Evolutionary conservation across 352 stramenopile genomes (phyloP).

Genomic region (Hyaloperonospora arabidopsidis): DNA sequence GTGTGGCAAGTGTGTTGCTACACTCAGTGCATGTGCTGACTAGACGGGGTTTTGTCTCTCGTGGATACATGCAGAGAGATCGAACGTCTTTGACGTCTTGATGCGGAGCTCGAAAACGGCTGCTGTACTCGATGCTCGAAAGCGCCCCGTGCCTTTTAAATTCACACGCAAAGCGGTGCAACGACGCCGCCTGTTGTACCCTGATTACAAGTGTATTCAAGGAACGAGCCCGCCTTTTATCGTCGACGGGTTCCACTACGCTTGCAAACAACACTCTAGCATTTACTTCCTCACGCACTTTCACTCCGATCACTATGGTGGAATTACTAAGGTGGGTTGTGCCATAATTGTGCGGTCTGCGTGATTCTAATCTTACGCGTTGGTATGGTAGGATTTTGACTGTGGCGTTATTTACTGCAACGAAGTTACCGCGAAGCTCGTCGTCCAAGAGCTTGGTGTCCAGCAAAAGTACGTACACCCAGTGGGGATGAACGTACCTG

Average conservation of each 20-base stretch:
- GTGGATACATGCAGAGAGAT: constrained; percentile 17
- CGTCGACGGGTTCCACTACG: constrained; percentile 84
- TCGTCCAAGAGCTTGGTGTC: constrained; percentile 89
- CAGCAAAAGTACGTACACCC: constrained; percentile 88
- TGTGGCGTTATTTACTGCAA: constrained; percentile 95
- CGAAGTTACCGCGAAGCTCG: constrained; percentile 85
- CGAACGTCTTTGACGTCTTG: constrained; percentile 74
- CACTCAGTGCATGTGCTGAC: constrained; percentile 3
- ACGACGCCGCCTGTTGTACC: constrained; percentile 31
- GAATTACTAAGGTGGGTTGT: constrained; percentile 62
- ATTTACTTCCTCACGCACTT: constrained; percentile 97
- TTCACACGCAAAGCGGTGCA: constrained; percentile 20
- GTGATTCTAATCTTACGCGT: neutral
- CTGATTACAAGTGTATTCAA: constrained; percentile 74
- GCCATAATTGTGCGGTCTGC: neutral
- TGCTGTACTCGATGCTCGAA: constrained; percentile 31
- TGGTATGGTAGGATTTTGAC: constrained; percentile 58
- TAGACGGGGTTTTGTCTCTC: neutral
- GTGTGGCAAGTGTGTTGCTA: neutral
- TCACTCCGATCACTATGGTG: constrained; percentile 94
- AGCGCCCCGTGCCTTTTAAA: constrained; percentile 29
- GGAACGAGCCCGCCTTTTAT: constrained; percentile 77
- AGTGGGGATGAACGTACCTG: constrained; percentile 84
- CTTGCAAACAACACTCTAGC: constrained; percentile 58
- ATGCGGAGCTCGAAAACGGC: constrained; percentile 74